Base-by-base conservation (phyloP, 1,284 basidiomycete species). In the Rhodotorula sp. region DNA sequence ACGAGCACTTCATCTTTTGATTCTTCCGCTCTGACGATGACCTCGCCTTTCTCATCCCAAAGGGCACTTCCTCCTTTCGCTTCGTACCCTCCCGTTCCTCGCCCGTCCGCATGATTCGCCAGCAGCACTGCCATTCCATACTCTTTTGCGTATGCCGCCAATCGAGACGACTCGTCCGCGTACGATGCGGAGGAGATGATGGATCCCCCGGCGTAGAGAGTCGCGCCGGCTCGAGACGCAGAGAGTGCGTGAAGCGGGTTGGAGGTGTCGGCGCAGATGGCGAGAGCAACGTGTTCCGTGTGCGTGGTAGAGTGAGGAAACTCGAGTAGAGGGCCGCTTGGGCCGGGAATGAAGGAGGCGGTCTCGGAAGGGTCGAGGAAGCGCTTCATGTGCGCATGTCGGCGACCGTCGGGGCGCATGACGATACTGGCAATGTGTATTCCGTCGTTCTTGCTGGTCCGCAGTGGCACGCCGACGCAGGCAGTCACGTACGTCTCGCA, bases 181-280 rank as follows among this genome's bases (percentile, higher is more conserved):
- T 54, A 54, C 17, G 17, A 29, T 20, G 30, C 30, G 30, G 7
- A 30, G 24, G 52, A 54, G 52, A 54, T 54, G 52, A 15, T 22
- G 30, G 20, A 27, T 9, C 19, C 19, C 10, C 30, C 52, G 52
- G 6, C 4, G 52, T 54, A 32, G 4, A 34, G 13, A 1, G 29
- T 9, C 30, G 52, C 52, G 52, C 52, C 52, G 17, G 8, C 13
- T 34, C 3, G 5, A 34, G 52, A 29, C 2, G 52, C 52, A 15
- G 52, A n/a, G 29, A 19, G 30, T 4, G 52, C 30, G 22, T 54
- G 52, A 10, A 30, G 19, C 15, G 52, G 30, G 17, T 9, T 2
- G 29, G 52, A 54, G 17, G 30, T 54, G 52, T 54, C 52, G 52
- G 52, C 52, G 52, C 52, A 54, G 52, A 54, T 54, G 52, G 52